phyloP scores from a whole-genome alignment of 805 yeast genomes.

The Candida dajiaensis region DNA sequence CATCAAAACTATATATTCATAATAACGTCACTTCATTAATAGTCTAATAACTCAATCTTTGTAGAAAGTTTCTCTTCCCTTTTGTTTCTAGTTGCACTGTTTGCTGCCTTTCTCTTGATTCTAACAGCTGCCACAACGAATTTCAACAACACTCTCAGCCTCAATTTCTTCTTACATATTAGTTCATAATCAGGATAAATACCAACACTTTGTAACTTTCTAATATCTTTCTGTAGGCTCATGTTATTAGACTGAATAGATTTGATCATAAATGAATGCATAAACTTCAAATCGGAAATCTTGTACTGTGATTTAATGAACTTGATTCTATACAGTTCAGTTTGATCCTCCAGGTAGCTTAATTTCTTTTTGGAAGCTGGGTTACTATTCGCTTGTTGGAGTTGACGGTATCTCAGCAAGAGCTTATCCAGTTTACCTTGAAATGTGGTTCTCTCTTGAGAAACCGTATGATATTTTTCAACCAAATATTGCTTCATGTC shows the following conservation, averaged over 20 bases:
- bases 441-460: slow-evolving; percentile 22
- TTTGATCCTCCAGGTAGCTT: slow-evolving; percentile 30
- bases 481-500: slow-evolving; percentile 28
- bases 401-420: slow-evolving; percentile 19
- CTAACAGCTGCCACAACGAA: slow-evolving; percentile 34
- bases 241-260: slow-evolving; percentile 23
- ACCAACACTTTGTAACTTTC: slow-evolving; percentile 22
- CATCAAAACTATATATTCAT: not conserved
- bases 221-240: slow-evolving; percentile 22
- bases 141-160: slow-evolving; percentile 25
- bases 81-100: slow-evolving; percentile 15
- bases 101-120: slow-evolving; percentile 27
- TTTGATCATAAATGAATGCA: slow-evolving; percentile 26
- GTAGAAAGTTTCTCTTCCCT: slow-evolving; percentile 13
- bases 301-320: slow-evolving; percentile 36
- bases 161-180: slow-evolving; percentile 17
- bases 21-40: not conserved
- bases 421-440: slow-evolving; percentile 29
- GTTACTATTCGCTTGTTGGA: slow-evolving; percentile 24
- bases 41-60: slow-evolving; percentile 4
- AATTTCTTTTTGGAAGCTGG: slow-evolving; percentile 18
- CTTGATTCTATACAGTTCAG: slow-evolving; percentile 41
- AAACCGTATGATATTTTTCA: slow-evolving; percentile 20
- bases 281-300: slow-evolving; percentile 30
- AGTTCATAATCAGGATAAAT: slow-evolving; percentile 23